Evolutionary conservation across 108 stramenopile species (phyloP).

Genomic region (Hondaea fermentalgiana): DNA sequence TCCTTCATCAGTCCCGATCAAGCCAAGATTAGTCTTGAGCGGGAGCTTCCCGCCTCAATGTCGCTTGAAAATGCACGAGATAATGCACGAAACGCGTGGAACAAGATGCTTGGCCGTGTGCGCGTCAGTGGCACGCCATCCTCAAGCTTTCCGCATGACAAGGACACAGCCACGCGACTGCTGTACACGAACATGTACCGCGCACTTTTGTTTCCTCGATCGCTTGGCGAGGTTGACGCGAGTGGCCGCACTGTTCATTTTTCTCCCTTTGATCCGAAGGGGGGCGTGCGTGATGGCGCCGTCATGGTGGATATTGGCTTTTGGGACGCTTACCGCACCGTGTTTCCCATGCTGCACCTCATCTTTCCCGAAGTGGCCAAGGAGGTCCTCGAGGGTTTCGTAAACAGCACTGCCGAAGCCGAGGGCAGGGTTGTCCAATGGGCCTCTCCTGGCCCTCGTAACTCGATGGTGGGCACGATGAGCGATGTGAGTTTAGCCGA

Average conservation of each 20-base stretch:
- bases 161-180: neutral
- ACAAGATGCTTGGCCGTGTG: conserved; percentile 11
- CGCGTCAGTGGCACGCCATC: neutral
- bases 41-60: neutral
- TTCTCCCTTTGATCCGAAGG: conserved; percentile 5
- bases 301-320: conserved; percentile 34
- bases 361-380: conserved; percentile 18
- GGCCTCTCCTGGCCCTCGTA: conserved; percentile 29
- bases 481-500: conserved; percentile 33
- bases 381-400: conserved; percentile 16
- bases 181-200: conserved; percentile 33
- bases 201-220: conserved; percentile 27
- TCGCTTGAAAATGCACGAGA: neutral
- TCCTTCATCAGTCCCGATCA: conserved; percentile 22
- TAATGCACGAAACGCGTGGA: neutral
- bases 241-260: neutral
- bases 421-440: conserved; percentile 25
- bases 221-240: conserved; percentile 9
- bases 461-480: conserved; percentile 36
- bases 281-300: neutral
- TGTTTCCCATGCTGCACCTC: conserved; percentile 26
- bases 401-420: conserved; percentile 24
- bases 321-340: conserved; percentile 38
- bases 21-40: neutral
- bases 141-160: neutral